A percentile compares a stretch with the other conserved stretches of the same genome.
Evolutionary conservation across 805 yeast species (phyloP).

Genomic region (Sungouiozyma intestinalis): DNA sequence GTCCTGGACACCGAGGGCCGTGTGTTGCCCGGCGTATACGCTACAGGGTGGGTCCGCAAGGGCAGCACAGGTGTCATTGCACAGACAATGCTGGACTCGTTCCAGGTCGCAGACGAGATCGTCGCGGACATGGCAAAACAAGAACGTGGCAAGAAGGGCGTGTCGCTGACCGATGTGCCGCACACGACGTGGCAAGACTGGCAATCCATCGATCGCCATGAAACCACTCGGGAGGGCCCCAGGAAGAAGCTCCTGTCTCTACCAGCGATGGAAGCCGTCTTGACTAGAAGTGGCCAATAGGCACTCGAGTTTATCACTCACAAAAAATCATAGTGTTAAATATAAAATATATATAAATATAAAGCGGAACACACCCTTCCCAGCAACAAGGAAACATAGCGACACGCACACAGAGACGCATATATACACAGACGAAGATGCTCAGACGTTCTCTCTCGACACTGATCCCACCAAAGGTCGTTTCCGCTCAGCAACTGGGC

Average conservation of each 20-base stretch:
- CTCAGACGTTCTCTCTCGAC: conserved; percentile 90
- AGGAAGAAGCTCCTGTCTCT: neutral
- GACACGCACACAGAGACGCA: no score
- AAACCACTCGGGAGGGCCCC: conserved; percentile 11
- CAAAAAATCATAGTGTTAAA: neutral
- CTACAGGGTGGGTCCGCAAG: conserved; percentile 83
- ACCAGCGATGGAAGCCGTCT: neutral
- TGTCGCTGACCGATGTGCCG: conserved; percentile 6
- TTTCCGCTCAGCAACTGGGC: conserved; percentile 91
- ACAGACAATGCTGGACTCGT: conserved; percentile 77
- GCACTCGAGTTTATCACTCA: neutral
- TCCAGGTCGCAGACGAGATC: conserved; percentile 58
- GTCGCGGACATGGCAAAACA: conserved; percentile 40
- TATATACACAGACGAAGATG: no score
- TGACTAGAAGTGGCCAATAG: neutral
- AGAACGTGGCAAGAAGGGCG: neutral
- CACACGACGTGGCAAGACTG: conserved; percentile 27
- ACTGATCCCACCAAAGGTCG: conserved; percentile 97
- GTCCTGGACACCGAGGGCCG: conserved; percentile 23
- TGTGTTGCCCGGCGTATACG: conserved; percentile 45
- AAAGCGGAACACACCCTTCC: no score
- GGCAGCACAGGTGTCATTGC: conserved; percentile 90
- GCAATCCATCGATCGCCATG: conserved; percentile 17
- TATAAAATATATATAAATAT: neutral
- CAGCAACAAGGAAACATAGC: no score